Evolutionary conservation across 495 filamentous ascomycete genomes (phyloP), one percentile per base, ranked within the genome.

Genomic region (Penicillium samsonianum): DNA sequence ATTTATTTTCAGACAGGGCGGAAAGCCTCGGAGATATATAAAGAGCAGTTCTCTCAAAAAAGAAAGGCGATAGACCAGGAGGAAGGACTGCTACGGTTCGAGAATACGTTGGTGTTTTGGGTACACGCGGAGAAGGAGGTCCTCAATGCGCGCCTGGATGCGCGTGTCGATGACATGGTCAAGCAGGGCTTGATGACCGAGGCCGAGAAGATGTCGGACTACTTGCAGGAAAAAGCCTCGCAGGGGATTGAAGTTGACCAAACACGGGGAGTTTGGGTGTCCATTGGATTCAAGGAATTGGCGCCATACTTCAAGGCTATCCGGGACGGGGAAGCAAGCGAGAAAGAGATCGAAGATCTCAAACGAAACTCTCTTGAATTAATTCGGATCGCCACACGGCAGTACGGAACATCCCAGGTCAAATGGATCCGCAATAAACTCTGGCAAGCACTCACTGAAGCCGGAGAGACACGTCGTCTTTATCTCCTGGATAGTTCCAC

Each of bases 221-320:
- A 80, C 51, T 67, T 86, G 3, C 69, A 74, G 14, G 47, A 73
- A 16, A 74, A 80, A 41, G 61, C 79, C 16, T 65, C 73, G 0
- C 63, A 77, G 10, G 87, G 85, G 0, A 68, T 77, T 1, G 59
- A 61, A 5, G 73, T 94, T 20, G 90, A 98, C 61, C 76, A 80
- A 48, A 87, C 82, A 0, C 82, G 85, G 28, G 95, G 95, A 3
- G 94, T 98, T 14, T 98, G 92, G 91, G 86, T 94, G 49, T 93
- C 92, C 11, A 98, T 99, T 62, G 95, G 95, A 1, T 96, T 90
- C 70, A 96, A 94, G 65, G 91, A 99, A 69, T 84, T 96, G 68
- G 78, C 87, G 49, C 78, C 81, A 0, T 96, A 90, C 58, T 75
- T 92, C 20, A 57, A 75, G 4, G 82, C 84, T 7, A 58, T 84